Percentiles rank a stretch among this genome's conserved stretches.
Evolutionary conservation across 768 basidiomycete genomes (phyloP).

Genomic region (Macrolepiota fuliginosa): DNA sequence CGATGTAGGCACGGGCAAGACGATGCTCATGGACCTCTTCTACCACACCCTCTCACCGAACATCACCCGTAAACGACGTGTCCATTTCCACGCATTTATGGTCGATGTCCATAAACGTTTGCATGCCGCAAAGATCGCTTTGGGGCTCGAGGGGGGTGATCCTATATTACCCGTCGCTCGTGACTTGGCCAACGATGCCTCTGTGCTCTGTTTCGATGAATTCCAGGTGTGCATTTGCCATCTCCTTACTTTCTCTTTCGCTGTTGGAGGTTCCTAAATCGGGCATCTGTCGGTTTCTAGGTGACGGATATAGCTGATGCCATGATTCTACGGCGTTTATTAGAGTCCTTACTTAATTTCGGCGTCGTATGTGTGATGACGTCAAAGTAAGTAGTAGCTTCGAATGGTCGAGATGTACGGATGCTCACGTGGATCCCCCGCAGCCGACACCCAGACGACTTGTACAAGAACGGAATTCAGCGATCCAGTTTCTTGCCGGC

Average conservation of each 20-base stretch:
- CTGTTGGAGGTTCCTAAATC: neutral
- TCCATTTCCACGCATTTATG: slow-evolving; percentile 99
- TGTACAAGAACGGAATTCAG: slow-evolving; percentile 99
- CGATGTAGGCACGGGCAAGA: slow-evolving; percentile 96
- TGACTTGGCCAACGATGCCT: slow-evolving; percentile 81
- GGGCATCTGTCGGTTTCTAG: slow-evolving; percentile 31
- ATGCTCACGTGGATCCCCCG: slow-evolving; percentile 4
- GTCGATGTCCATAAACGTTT: slow-evolving; percentile 95
- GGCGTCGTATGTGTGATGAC: slow-evolving; percentile 96
- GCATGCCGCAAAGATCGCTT: slow-evolving; percentile 74
- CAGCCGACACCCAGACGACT: slow-evolving; percentile 95
- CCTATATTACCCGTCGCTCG: slow-evolving; percentile 85
- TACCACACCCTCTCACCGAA: slow-evolving; percentile 75
- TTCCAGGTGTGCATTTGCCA: slow-evolving; percentile 76
- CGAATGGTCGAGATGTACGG: neutral
- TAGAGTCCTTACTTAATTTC: slow-evolving; percentile 82
- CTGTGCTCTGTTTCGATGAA: slow-evolving; percentile 94
- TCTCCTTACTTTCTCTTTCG: neutral
- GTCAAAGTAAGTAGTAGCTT: slow-evolving; percentile 79
- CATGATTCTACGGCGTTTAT: slow-evolving; percentile 90
- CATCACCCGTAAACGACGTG: slow-evolving; percentile 74
- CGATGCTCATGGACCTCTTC: slow-evolving; percentile 99
- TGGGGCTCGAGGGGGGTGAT: slow-evolving; percentile 71
- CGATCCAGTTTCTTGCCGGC: slow-evolving; percentile 92
- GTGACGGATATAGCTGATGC: slow-evolving; percentile 98